These are phyloP conservation scores for Backusella morwellensis DNA, from an alignment of 192 early-diverging fungal genomes.

Conservation along the genomic window DNA sequence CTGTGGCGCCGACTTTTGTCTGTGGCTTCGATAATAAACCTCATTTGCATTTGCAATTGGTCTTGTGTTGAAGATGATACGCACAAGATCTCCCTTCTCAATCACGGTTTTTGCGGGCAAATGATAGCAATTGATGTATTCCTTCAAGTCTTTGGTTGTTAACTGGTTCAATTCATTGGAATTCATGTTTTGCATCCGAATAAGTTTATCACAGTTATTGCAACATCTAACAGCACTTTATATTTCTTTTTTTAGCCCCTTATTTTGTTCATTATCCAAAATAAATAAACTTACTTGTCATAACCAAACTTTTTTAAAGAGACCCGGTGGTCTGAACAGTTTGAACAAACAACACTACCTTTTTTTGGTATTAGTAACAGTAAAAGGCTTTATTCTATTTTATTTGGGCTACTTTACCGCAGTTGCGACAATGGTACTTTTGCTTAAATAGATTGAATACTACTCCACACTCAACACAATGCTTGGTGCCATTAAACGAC, in stretches of 20 bases:
- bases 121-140: slow-evolving; percentile 34
- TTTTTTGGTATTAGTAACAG: background rate
- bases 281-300: slow-evolving; percentile 26
- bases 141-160: slow-evolving; percentile 27
- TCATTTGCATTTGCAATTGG: slow-evolving; percentile 33
- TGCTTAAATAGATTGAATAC: slow-evolving; percentile 32
- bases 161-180: slow-evolving; percentile 16
- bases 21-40: slow-evolving; percentile 15
- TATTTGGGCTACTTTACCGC: slow-evolving; percentile 24
- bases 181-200: slow-evolving; percentile 36
- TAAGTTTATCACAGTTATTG: slow-evolving; percentile 29
- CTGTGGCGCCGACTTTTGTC: background rate
- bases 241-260: background rate
- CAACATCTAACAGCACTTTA: slow-evolving; percentile 35
- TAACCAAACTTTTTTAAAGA: slow-evolving; percentile 35
- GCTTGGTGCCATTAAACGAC: slow-evolving; percentile 4
- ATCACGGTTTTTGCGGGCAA: slow-evolving; percentile 28
- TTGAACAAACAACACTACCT: slow-evolving; percentile 32
- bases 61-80: slow-evolving; percentile 24
- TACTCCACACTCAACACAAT: slow-evolving; percentile 22
- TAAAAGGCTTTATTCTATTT: too few relatives aligned
- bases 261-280: background rate
- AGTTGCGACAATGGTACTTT: slow-evolving; percentile 39
- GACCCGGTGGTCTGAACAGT: slow-evolving; percentile 28
- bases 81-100: slow-evolving; percentile 40